Evolutionary conservation across 2,329 filamentous ascomycete genomes (phyloP), one percentile per base, ranked within the genome.

Genomic region (Ophiostoma perfectum): DNA sequence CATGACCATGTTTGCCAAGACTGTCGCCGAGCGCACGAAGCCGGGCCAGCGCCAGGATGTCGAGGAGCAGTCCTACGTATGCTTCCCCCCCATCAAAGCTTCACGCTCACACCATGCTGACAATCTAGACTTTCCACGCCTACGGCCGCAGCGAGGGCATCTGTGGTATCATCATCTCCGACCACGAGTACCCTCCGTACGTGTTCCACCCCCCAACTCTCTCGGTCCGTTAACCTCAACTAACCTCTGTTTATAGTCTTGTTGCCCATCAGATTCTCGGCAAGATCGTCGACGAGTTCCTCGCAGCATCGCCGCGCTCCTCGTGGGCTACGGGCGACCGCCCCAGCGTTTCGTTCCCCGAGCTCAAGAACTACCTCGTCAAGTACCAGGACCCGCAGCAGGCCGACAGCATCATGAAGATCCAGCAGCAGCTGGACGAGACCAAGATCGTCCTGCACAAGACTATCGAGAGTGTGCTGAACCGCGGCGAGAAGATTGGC

Each of bases 391-490:
- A 97, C 78, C 93, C 94, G 12, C 83, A 88, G 75, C 67, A 96
- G 80, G 93, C 92, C 73, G 93, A 96, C 81, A 94, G 89, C 79
- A 96, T 98, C 77, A 87, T 92, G 83, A 93, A 92, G 84, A 97
- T 99, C 75, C 94, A 98, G 80, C 90, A 92, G 81, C 93, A 99
- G 81, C 84, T 99, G 71, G 93, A 98, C 76, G 93, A 97, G 84
- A 98, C 94, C 70, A 98, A 97, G 86, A 93, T 96, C 76, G 90
- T 97, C 70, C 84, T 99, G 74, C 93, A 98, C 81, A 96, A 98
- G 86, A 97, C 95, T 62, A 97, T 97, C 75, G 90, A 96, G 82
- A 91, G 87, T 75, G 88, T 84, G 66, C 79, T 97, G 75, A 90
- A 97, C 82, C 86, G 95, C 71, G 95, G 93, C 58, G 93, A 98